Percentiles rank a stretch among this genome's conserved stretches.
Evolutionary conservation across 345 rosid species (phyloP).

Genomic region (Euphorbia pulcherrima): DNA sequence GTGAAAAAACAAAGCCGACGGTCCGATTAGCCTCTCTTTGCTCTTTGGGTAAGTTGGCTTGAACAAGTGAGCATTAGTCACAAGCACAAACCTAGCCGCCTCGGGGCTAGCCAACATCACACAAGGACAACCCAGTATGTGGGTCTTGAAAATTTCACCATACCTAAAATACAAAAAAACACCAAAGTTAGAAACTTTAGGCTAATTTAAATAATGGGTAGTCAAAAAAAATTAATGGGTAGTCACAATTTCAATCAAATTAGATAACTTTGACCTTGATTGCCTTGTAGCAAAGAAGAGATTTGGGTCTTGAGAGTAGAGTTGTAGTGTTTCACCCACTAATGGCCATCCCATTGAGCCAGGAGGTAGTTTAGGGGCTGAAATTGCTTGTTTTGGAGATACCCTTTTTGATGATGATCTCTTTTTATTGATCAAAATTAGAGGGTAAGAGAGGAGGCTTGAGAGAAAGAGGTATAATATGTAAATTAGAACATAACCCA

Average conservation of each 20-base stretch:
- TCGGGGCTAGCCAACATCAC: conserved; percentile 48
- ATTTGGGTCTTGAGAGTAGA: conserved; percentile 53
- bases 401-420: background rate
- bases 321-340: conserved; percentile 50
- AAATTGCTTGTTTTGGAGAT: background rate
- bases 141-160: conserved; percentile 49
- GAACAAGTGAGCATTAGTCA: conserved; percentile 43
- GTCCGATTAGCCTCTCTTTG: conserved; percentile 46
- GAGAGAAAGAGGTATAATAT: conserved; percentile 35
- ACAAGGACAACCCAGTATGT: conserved; percentile 53
- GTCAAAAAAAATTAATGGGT: background rate
- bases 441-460: conserved; percentile 32
- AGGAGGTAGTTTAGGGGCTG: conserved; percentile 41
- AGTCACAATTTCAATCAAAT: background rate
- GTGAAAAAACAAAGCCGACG: conserved; percentile 52
- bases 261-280: conserved; percentile 25
- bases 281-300: conserved; percentile 42
- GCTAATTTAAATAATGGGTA: background rate
- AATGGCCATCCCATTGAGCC: conserved; percentile 62
- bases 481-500: conserved; percentile 19
- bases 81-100: conserved; percentile 47
- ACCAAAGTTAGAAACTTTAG: background rate
- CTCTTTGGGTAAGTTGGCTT: conserved; percentile 55
- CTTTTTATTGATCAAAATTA: conserved; percentile 5
- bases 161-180: conserved; percentile 20